Evolutionary conservation across 2,329 filamentous ascomycete genomes (phyloP).

Genomic region (Phialophora verrucosa): DNA sequence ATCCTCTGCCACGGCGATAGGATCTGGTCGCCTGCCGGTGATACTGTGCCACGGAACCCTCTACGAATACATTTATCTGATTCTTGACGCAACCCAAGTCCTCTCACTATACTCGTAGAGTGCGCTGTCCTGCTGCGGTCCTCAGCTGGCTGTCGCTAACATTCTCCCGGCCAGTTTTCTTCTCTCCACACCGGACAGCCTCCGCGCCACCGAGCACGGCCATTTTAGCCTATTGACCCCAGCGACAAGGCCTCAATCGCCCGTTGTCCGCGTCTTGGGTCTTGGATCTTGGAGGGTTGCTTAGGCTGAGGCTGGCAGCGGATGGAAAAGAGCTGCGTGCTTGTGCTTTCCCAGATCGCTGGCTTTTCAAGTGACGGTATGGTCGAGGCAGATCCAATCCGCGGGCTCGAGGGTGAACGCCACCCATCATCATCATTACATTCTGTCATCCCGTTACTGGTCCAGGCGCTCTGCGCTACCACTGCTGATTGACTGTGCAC

Average conservation of each 20-base stretch:
- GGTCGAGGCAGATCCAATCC: not conserved
- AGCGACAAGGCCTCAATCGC: constrained; percentile 1
- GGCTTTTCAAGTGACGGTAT: not conserved
- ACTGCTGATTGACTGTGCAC: not conserved
- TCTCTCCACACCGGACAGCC: constrained; percentile 1
- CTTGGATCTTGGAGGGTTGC: not conserved
- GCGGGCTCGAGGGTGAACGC: not conserved
- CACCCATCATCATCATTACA: constrained; percentile 10
- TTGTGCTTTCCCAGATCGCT: not conserved
- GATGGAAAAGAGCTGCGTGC: not conserved
- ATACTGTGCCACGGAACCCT: not conserved
- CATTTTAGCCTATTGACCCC: not conserved
- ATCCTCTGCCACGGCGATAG: not conserved
- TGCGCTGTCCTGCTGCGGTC: no score
- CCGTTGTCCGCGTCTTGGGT: not conserved
- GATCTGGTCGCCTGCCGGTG: no score
- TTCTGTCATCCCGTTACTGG: constrained; percentile 3
- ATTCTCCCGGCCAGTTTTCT: not conserved
- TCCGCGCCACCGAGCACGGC: constrained; percentile 2
- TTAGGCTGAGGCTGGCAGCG: not conserved
- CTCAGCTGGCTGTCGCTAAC: not conserved
- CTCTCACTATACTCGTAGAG: not conserved
- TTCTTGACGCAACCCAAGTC: not conserved
- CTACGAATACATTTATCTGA: no score
- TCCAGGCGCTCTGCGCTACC: not conserved